Evolutionary conservation across 148 eudicot species (phyloP).

Genomic region (Amaranthus palmeri): DNA sequence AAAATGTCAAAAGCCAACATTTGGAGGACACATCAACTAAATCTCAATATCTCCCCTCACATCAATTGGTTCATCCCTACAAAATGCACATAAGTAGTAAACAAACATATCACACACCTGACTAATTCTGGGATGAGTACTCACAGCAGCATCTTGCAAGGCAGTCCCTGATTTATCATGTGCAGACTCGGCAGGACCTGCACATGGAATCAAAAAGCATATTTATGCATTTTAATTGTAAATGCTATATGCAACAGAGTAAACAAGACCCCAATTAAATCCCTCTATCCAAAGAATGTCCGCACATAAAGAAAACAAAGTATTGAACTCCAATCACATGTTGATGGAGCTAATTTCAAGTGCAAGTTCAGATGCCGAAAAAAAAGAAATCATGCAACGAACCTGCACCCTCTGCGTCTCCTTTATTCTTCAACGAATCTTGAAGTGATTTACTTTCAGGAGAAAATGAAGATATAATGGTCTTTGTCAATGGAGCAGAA

Average conservation of each 20-base stretch:
- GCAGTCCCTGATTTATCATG: slow-evolving; percentile 17
- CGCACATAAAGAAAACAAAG: background rate
- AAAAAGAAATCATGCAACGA: slow-evolving; percentile 7
- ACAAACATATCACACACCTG: background rate
- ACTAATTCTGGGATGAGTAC: background rate
- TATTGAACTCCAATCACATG: background rate
- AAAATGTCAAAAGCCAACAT: background rate
- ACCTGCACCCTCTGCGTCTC: slow-evolving; percentile 21
- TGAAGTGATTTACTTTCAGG: slow-evolving; percentile 13
- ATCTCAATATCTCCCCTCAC: background rate
- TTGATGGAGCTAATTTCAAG: background rate
- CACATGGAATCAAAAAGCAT: background rate
- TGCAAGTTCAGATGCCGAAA: slow-evolving; percentile 7
- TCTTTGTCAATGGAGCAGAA: slow-evolving; percentile 33
- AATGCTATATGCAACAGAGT: background rate
- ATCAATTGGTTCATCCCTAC: background rate
- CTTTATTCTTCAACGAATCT: slow-evolving; percentile 15
- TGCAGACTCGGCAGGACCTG: slow-evolving; percentile 17
- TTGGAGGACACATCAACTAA: too few species aligned
- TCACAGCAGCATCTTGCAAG: slow-evolving; percentile 18
- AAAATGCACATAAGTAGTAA: background rate
- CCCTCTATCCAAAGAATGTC: background rate
- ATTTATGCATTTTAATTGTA: background rate
- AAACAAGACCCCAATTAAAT: background rate
- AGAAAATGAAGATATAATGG: slow-evolving; percentile 15